These are phyloP conservation scores for Juglanconis oblonga DNA, from an alignment of 2,329 filamentous ascomycete species.

Conservation along the genomic window DNA sequence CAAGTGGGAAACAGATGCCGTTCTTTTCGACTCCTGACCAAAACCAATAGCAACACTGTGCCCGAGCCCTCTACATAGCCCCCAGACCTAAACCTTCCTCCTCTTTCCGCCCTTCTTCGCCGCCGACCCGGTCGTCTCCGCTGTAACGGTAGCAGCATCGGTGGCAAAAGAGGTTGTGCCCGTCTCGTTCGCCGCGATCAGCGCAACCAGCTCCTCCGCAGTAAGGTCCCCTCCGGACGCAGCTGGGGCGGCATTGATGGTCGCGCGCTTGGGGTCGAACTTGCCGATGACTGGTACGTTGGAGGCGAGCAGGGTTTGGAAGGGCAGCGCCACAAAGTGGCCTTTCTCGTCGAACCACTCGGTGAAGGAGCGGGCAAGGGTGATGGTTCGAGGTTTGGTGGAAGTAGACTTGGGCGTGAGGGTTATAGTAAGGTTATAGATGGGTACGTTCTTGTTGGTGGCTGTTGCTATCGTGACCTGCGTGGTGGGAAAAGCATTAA, in stretches of 20 bases:
- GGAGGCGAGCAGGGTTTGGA: conserved; percentile 75
- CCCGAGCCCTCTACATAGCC: background rate
- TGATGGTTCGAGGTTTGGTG: conserved; percentile 40
- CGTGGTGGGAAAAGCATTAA: background rate
- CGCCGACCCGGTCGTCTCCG: conserved; percentile 29
- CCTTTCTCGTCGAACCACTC: conserved; percentile 75
- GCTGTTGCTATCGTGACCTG: conserved; percentile 72
- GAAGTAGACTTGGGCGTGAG: conserved; percentile 34
- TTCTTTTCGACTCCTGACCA: background rate
- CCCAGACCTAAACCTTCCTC: conserved; percentile 38
- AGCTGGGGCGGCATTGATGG: conserved; percentile 35
- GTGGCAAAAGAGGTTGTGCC: too few species aligned
- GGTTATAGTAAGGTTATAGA: conserved; percentile 72
- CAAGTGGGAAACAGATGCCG: too few species aligned
- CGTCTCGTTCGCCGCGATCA: conserved; percentile 34
- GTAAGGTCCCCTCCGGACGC: conserved; percentile 31
- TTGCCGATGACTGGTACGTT: conserved; percentile 63
- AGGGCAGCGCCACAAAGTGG: conserved; percentile 69
- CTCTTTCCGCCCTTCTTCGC: conserved; percentile 43
- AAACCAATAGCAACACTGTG: background rate
- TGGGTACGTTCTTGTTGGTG: conserved; percentile 75
- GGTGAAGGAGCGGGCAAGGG: conserved; percentile 64
- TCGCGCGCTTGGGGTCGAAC: conserved; percentile 58
- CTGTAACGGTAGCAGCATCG: conserved; percentile 18
- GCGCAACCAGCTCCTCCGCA: conserved; percentile 47